Evolutionary conservation across 345 rosid species (phyloP), one percentile per base, ranked within the genome.

Genomic region (Hibiscus mutabilis): DNA sequence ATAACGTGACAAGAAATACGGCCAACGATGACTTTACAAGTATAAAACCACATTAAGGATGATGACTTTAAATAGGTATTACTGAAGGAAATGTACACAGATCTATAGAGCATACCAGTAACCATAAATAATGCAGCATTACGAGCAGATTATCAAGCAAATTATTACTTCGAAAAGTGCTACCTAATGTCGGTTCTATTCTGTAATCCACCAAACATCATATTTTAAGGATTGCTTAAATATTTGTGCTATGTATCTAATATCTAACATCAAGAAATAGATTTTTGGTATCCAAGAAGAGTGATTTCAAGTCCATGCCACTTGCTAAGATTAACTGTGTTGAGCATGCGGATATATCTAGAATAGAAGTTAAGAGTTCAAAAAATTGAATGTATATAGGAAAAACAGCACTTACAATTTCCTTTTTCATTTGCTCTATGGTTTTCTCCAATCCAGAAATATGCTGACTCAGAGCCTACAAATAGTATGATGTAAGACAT

Each of bases 391-490:
- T 1, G 24, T 6, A 49, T 7, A 55, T 0, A 55, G 15, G 55
- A 70, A 35, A 35, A 35, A 19, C 21, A 71, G 15, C 73, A 83
- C 96, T 84, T 85, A 95, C 99, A 49, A 92, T 84, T 77, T 95
- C 92, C 58, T 76, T 84, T 66, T 81, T 88, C 97, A 92, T 89
- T 81, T 85, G 82, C 80, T 84, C 84, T 59, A 87, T 95, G 52
- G 88, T 85, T 69, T 60, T 77, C 84, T 90, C 99, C 87, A 95
- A 78, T 78, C 90, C 92, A 51, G 92, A 69, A 40, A 92, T 90
- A 84, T 95, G 99, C 85, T 92, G 92, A 84, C 93, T 89, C 11
- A 92, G 96, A 72, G 97, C 97, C 99, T 94, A 86, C 77, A 77
- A 35, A 65, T 71, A 55, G 75, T 13, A 64, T 59, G 2, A 70